phyloP scores from a whole-genome alignment of 2,329 filamentous ascomycete species.

The Aciculosporium take region DNA sequence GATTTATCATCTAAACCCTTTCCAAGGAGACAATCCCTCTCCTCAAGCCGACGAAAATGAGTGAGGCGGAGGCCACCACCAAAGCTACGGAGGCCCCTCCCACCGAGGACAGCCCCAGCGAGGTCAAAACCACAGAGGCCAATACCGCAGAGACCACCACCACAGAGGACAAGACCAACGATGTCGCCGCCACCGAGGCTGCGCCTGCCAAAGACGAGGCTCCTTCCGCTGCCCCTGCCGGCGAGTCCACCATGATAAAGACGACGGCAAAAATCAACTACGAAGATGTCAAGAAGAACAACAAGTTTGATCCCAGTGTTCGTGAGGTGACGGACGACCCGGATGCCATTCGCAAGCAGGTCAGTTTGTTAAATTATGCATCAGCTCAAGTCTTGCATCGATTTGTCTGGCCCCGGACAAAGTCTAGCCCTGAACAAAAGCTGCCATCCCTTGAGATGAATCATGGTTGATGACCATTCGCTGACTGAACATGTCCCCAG shows the following conservation, averaged over 20 bases:
- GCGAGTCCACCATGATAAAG: constrained; percentile 26
- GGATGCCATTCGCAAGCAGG: constrained; percentile 69
- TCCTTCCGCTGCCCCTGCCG: constrained; percentile 14
- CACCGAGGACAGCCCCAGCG: constrained; percentile 13
- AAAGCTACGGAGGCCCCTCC: constrained; percentile 13
- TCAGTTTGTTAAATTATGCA: constrained; percentile 21
- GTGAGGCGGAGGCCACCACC: constrained; percentile 11
- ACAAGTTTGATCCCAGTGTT: constrained; percentile 56
- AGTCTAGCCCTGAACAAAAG: background rate
- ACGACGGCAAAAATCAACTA: constrained; percentile 26
- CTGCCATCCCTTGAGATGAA: background rate
- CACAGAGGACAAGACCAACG: constrained; percentile 14
- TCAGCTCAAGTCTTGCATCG: background rate
- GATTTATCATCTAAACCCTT: background rate
- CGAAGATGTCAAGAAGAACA: constrained; percentile 36
- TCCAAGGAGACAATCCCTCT: background rate
- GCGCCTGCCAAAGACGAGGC: constrained; percentile 9
- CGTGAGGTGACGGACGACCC: constrained; percentile 63
- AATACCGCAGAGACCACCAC: constrained; percentile 10
- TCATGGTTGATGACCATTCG: background rate
- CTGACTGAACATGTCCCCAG: constrained; percentile 31
- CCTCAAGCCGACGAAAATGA: constrained; percentile 4
- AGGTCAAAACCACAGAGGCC: constrained; percentile 7
- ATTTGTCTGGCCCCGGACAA: background rate
- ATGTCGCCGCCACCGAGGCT: constrained; percentile 8